phyloP scores from a whole-genome alignment of 768 basidiomycete genomes.

The Multifurca ochricompacta region DNA sequence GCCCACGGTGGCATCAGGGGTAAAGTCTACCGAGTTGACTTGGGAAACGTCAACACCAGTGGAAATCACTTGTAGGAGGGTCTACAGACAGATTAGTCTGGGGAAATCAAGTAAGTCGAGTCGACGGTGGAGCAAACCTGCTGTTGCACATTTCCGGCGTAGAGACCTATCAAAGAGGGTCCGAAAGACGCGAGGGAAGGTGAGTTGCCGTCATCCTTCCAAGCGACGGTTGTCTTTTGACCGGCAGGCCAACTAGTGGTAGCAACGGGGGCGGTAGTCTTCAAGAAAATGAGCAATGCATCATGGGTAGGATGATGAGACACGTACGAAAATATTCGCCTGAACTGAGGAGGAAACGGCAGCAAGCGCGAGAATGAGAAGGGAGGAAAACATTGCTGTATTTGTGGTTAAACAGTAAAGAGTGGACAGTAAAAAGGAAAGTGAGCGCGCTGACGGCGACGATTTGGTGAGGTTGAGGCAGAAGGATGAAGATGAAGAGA shows the following conservation, averaged over 20 bases:
- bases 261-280: constrained; percentile 54
- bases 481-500: not conserved
- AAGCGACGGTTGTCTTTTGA: constrained; percentile 40
- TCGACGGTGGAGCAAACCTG: constrained; percentile 42
- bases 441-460: constrained; percentile 8
- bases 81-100: constrained; percentile 33
- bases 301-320: not conserved
- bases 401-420: not conserved
- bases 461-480: not conserved
- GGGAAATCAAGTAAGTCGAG: not conserved
- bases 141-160: constrained; percentile 48
- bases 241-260: constrained; percentile 43
- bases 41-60: constrained; percentile 45
- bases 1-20: constrained; percentile 44
- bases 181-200: constrained; percentile 51
- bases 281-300: not conserved
- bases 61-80: constrained; percentile 46
- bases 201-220: constrained; percentile 46
- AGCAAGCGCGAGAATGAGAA: constrained; percentile 8
- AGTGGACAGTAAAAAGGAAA: constrained; percentile 16
- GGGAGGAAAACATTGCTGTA: constrained; percentile 18
- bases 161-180: constrained; percentile 45
- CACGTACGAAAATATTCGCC: constrained; percentile 16
- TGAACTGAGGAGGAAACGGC: constrained; percentile 10
- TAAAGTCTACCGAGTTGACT: constrained; percentile 41